These are phyloP conservation scores for Volutella citrinella DNA, from an alignment of 2,329 filamentous ascomycete species.

Conservation along the genomic window DNA sequence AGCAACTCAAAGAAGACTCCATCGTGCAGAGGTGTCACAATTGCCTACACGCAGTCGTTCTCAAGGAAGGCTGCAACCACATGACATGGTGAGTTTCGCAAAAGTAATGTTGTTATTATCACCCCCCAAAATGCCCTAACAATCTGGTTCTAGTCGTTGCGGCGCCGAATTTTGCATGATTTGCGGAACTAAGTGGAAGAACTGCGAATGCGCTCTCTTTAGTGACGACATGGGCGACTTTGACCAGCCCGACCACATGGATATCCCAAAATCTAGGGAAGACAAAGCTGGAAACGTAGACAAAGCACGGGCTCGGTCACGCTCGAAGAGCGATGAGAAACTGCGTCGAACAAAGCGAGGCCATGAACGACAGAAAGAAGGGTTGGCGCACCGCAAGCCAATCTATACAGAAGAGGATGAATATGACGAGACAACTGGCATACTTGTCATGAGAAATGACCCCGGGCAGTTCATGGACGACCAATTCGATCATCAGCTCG, in stretches of 20 bases:
- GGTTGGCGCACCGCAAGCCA: constrained; percentile 24
- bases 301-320: constrained; percentile 19
- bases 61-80: constrained; percentile 82
- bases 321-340: constrained; percentile 41
- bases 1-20: constrained; percentile 61
- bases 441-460: constrained; percentile 44
- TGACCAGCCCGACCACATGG: constrained; percentile 54
- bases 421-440: constrained; percentile 29
- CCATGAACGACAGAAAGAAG: constrained; percentile 46
- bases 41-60: constrained; percentile 72
- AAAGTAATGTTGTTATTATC: too few species aligned
- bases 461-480: constrained; percentile 60
- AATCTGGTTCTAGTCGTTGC: constrained; percentile 73
- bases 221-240: constrained; percentile 56
- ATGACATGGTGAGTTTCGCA: constrained; percentile 69
- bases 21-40: constrained; percentile 75
- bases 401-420: constrained; percentile 39
- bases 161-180: constrained; percentile 85
- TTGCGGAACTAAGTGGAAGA: constrained; percentile 79
- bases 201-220: constrained; percentile 79
- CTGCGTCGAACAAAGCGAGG: constrained; percentile 43
- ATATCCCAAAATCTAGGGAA: constrained; percentile 38
- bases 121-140: too few species aligned
- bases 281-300: constrained; percentile 18
- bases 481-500: too few species aligned